Base-by-base conservation (phyloP, 116 monocot genomes). In the Zostera marina region DNA sequence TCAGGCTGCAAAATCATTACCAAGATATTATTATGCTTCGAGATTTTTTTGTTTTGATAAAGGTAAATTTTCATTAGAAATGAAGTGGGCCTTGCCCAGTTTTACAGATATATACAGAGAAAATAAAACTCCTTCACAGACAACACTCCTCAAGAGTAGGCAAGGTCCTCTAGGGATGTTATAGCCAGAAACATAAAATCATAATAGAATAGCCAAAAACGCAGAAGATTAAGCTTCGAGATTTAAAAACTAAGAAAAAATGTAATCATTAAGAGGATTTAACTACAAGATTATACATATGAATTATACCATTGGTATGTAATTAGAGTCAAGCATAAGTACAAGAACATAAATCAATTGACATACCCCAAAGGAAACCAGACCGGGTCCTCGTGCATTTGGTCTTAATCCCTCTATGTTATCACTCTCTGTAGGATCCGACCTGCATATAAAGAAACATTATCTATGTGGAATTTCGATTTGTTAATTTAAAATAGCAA, bases 401-500 rank as follows among this genome's bases (percentile, higher is more conserved):
- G 99, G 99, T 72, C 99, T 83, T 70, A 99, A 72, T 1, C 99
- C 99, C 65, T 99, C 91, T 54, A 99, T 63, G 60, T 83, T 99
- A 69, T 99, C 99, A 66, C 91, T 99, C 62, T 99, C 99, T 58
- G 99, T 99, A 24, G 99, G 99, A 66, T 99, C 99, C 44, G 99
- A 99, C 99, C 99, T 99, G 75, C 38, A 87, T 67, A 25, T 55
- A 57, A 38, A 42, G 64, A 12, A 59, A 59, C 20, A 25, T n/a
- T 21, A 61, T 45, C 44, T 4, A 44, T 24, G n/a, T 44, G 19
- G 11, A 10, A 22, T 47, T 12, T 24, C n/a, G n/a, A 7, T 47
- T 61, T 15, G 3, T 23, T 23, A 24, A 13, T 21, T 60, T 16
- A 60, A 60, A 3, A 60, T 7, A 4, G 32, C 26, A 26, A 19